Base-by-base conservation (phyloP, 768 basidiomycete genomes). In the Stropharia rugosoannulata region DNA sequence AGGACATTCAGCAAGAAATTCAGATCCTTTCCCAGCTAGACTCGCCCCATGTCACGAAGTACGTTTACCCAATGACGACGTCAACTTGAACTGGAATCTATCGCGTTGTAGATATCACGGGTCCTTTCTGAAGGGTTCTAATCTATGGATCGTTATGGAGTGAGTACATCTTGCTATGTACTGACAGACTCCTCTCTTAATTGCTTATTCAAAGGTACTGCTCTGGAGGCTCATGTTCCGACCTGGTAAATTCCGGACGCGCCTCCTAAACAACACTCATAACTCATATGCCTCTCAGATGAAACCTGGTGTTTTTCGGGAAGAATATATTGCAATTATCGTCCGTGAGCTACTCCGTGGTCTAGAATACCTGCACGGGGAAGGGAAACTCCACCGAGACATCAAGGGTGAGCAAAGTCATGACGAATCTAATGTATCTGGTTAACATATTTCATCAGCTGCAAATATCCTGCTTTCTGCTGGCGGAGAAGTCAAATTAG, bases 81-180 rank as follows among this genome's bases (percentile, higher is more conserved):
- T 10, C 29, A 10, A 10, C 29, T 29, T 41, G 37, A 41, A 27
- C 49, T 49, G 39, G 61, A 48, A 55, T 65, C 64, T 47, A 51
- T 48, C 48, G 22, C 29, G 49, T 47, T 46, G 15, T 37, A 82
- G 94, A 79, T 98, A 98, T 69, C 93, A 98, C 77, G 97, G 97
- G 40, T 95, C 92, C 35, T 99, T 78, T 75, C 79, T 99, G 66
- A 96, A 98, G 69, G 95, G 95, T 13, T 93, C 95, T 5, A 87
- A 95, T 70, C 80, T 99, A 22, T 99, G 97, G 97, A 99, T 98
- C 68, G 92, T 98, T 64, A 98, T 98, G 95, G 92, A 94, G 92
- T 94, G 64, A 55, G 86, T 57, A 19, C 9, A 35, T 41, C 32
- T 27, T 35, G 2, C 44, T 25, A 29, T 3, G 29, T 32, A 6